Evolutionary conservation across 129 eudicot genomes (phyloP), one percentile per base, ranked within the genome.

Genomic region (Silybum marianum): DNA sequence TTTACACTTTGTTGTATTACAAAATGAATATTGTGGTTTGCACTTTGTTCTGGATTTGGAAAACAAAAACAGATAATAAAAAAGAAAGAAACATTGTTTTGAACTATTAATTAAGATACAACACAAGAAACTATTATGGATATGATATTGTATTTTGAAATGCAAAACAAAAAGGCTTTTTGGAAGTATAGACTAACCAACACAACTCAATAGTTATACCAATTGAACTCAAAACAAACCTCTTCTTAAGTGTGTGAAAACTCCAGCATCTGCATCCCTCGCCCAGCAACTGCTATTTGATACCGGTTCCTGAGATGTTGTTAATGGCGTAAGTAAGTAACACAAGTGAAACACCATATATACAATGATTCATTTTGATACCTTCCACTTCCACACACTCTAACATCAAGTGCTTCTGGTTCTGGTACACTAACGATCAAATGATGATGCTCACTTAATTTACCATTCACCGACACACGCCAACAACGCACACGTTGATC

Each of bases 401-500:
- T 91, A 74, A 87, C 98, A 81, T 93, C 97, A 69, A 95, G 54
- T 71, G 99, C 91, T 89, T 95, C 99, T 80, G 99, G 99, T 88
- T 95, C 99, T 1, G 99, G 98, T 78, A 95, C 99, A 66, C 97
- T 92, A 58, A 91, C 77, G n/a, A 91, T 78, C 72, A 89, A 83
- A 85, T 93, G 93, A 28, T 87, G 82, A 79, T 36, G 81, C 82
- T 95, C 99, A 2, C 76, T 80, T 78, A 93, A 81, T 69, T 88
- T 87, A 9, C 92, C 93, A 66, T 78, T 78, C 60, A 69, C 81
- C 7, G 88, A 81, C 62, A 92, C 81, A 3, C 67, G 81, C 99
- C 99, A 95, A 86, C 99, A 92, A 71, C 99, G 89, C 39, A 95
- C 84, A 60, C 99, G 97, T 80, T 95, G 99, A 91, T 95, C 99